A percentile compares a stretch with the other conserved stretches of the same genome.
Conservation (phyloP, 2,329 filamentous ascomycete genomes). For the Diaporthe longicolla region DNA sequence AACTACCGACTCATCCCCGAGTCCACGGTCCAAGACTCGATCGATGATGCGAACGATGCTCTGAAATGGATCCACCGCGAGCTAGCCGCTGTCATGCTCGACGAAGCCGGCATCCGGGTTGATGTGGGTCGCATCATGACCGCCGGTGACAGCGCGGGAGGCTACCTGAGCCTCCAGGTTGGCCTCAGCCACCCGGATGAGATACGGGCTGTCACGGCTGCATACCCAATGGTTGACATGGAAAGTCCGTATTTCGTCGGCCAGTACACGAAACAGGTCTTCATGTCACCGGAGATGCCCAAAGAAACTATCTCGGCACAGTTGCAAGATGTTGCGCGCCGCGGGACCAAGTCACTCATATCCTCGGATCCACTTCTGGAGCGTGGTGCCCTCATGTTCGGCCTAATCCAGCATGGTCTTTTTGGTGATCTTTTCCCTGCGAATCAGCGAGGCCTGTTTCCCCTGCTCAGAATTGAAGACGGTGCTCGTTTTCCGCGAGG, state of each 20-base stretch:
- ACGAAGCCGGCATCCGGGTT: neutral
- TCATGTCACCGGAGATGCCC: neutral
- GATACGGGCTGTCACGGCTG: neutral
- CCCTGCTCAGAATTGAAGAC: neutral
- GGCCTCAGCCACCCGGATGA: neutral
- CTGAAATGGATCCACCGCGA: neutral
- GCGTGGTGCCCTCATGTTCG: neutral
- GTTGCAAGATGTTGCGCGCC: neutral
- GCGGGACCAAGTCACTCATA: neutral
- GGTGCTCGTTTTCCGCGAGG: neutral
- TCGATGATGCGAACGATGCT: constrained; percentile 4
- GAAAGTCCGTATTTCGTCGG: neutral
- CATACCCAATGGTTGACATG: neutral
- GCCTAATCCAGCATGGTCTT: neutral
- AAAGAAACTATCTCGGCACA: neutral
- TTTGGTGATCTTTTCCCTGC: neutral
- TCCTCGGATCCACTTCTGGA: neutral
- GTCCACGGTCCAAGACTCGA: neutral
- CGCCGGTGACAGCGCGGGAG: neutral
- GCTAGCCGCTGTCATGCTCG: neutral
- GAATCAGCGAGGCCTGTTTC: neutral
- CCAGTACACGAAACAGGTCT: neutral
- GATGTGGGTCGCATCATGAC: neutral
- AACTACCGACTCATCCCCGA: neutral
- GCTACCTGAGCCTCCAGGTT: neutral